Evolutionary conservation across 371 early-diverging fungal genomes (phyloP), one percentile per base, ranked within the genome.

Genomic region (Coemansia sp.): DNA sequence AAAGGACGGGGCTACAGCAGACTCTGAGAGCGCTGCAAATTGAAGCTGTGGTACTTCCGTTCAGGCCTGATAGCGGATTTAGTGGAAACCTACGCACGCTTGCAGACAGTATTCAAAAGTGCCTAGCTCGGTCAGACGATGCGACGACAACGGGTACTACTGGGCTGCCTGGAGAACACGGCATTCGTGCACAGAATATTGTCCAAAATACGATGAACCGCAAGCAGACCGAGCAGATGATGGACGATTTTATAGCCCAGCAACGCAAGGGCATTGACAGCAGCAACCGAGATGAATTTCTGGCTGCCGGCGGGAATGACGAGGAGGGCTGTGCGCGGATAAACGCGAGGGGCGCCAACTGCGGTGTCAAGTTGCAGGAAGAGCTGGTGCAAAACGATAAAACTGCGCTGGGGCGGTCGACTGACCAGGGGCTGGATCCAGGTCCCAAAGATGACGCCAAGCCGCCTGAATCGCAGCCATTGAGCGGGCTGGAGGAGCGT

Each of bases 271-370:
- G 61, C 3, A 76, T 77, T 20, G 60, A 76, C 32, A 39, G 43
- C 42, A 79, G 65, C 52, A 78, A 78, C 67, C 64, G 57, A 9
- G 76, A 78, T 10, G 78, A 78, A 49, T 78, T 78, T 40, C 16
- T 78, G 34, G 36, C 53, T 3, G 34, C 63, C 1, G 59, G 40
- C 16, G 40, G 14, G 9, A 62, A 57, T 0, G 38, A 61, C 43
- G 77, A 77, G 7, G 14, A 54, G 5, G 76, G 74, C 0, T 79
- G 78, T 40, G 76, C 78, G 31, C 67, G 78, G 5, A 63, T 53
- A 20, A 75, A 78, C 42, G 79, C 79, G 13, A 71, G 59, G 35
- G 64, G 56, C 30, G 47, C 59, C 9, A 79, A 55, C 43, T 55
- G 62, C 3, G 79, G 79, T 14, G 65, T 78, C 4, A 64, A 74